A percentile compares a stretch with the other conserved stretches of the same genome.
Evolutionary conservation across 2,329 filamentous ascomycete species (phyloP).

Genomic region (Trichoderma endophyticum): DNA sequence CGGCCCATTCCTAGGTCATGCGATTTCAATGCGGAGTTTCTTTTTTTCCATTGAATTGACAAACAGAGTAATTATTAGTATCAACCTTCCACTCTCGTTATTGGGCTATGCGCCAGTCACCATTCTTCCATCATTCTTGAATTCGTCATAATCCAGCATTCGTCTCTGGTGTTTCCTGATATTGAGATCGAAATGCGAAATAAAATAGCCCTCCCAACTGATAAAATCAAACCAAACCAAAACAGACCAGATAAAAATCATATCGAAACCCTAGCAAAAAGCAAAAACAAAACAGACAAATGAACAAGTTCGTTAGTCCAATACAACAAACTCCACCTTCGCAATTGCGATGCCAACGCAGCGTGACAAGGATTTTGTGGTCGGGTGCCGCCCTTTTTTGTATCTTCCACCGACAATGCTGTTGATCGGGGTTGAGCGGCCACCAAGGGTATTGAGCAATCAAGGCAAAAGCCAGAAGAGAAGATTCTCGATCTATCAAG

Average conservation of each 20-base stretch:
- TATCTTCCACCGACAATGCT: not conserved
- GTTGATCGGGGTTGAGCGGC: not conserved
- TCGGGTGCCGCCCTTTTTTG: not conserved
- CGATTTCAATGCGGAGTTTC: not conserved
- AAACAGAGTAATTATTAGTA: conserved; percentile 12
- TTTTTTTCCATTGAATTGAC: not conserved
- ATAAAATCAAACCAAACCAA: not conserved
- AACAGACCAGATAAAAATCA: not conserved
- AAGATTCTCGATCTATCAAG: not conserved
- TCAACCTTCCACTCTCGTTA: not conserved
- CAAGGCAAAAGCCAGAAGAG: not conserved
- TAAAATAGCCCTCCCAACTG: not conserved
- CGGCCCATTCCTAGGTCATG: not conserved
- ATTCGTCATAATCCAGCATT: conserved; percentile 1
- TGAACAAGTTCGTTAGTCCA: not conserved
- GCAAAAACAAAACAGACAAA: not conserved
- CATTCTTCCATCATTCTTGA: conserved; percentile 13
- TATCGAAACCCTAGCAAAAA: not conserved
- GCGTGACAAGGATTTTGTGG: not conserved
- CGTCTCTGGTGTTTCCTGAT: not conserved
- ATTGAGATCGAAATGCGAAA: not conserved
- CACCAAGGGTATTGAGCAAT: not conserved
- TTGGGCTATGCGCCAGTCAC: conserved; percentile 8
- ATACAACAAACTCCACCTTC: conserved; percentile 7
- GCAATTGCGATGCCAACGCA: not conserved